Base-by-base conservation (phyloP, 2,329 filamentous ascomycete genomes). In the Penicillium rolfsii region DNA sequence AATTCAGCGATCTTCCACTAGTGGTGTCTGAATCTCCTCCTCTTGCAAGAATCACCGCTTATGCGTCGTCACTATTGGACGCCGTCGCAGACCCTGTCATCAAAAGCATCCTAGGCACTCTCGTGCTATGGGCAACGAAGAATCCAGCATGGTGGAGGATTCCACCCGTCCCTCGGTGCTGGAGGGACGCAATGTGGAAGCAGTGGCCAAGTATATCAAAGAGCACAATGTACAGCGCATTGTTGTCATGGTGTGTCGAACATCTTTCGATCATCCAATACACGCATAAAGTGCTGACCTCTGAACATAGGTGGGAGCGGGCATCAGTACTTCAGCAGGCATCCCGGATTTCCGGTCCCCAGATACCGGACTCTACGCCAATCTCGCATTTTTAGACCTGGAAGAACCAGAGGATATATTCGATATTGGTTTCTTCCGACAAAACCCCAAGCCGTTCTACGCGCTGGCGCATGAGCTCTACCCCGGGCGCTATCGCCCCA, bases 331-430 rank as follows among this genome's bases (percentile, higher is more conserved):
- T 38, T 73, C 74, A 19, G 74, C 74, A 30, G 74, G 81, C 78
- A 94, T 99, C 64, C 95, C 95, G 64, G 95, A 99, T 78, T 99
- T 98, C 76, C 86, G 95, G 65, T 96, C 93, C 1, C 93, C 94
- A 64, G 90, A 92, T 60, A 98, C 94, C 0, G 95, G 95, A 3
- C 85, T 99, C 11, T 99, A 99, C 76, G 89, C 91, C 70, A 98
- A 98, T 72, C 87, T 99, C 33, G 90, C 90, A 24, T 86, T 90
- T 55, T 85, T 98, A 35, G 87, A 96, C 62, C 84, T 99, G 0
- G 93, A 93, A 0, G 89, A 94, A 70, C 89, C 94, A 24, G 93
- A 98, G 79, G 93, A 92, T 36, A 92, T 98, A 48, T 98, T 99
- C 77, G 93, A 97, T 72, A 94, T 99, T 65, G 82, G 83, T 60